Evolutionary conservation across 2,329 filamentous ascomycete genomes (phyloP), one percentile per base, ranked within the genome.

Genomic region (Bimuria novae-zelandiae): DNA sequence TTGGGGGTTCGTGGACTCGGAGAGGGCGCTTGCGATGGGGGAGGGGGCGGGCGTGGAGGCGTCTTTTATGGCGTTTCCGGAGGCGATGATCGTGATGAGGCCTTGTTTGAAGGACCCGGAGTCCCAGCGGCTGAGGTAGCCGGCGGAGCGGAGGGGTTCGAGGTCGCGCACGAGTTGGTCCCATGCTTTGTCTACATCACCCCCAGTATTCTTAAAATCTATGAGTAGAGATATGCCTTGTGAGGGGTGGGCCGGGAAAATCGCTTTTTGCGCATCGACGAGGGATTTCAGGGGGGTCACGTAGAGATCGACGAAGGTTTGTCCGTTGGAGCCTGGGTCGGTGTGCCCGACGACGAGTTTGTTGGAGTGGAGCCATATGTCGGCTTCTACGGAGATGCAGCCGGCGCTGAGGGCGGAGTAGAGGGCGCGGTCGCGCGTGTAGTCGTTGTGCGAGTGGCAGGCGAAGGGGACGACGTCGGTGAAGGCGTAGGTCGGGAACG

Each of bases 371-470:
- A 84, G 75, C 84, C 85, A 90, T 19, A 90, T 82, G 64, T 90
- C 88, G 2, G 85, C 86, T 71, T 90, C 88, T 3, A 89, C 78
- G 8, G 85, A 82, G 5, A 83, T 82, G 60, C 84, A 88, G 6
- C 85, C 84, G 4, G 80, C 79, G 7, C 75, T 69, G 1, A 87
- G 69, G 19, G 87, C 88, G 10, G 84, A 83, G 61, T 82, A 86
- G 3, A 90, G 76, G 0, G 87, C 86, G 0, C 82, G 76, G 16
- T 53, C 42, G 39, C 57, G 54, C 14, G 32, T 36, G 70, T 89
- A 90, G 68, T 90, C 87, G 61, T 89, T 89, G 66, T 89, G 86
- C 1, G 83, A 87, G 67, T 89, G 86, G 56, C 84, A 87, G 1
- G 77, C 75, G 25, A 86, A 79, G 1, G 85, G 83, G 2, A 76